Conservation (phyloP, 2,329 filamentous ascomycete species). For the Penicillium palitans region DNA sequence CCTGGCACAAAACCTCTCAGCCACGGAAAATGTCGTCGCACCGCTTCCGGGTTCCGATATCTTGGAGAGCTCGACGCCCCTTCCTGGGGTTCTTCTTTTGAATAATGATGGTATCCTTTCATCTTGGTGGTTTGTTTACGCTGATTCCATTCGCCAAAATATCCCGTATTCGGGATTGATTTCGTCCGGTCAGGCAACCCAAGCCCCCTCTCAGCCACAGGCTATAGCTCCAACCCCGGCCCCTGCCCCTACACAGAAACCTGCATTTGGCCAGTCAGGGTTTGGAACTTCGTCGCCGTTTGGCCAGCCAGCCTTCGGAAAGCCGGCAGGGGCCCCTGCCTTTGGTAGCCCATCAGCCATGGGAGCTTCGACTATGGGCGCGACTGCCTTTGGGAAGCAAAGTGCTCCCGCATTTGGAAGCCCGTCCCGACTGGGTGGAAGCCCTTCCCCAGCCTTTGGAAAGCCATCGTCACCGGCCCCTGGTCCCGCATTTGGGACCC, state of each 20-base stretch:
- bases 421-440: constrained; percentile 29
- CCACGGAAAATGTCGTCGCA: constrained; percentile 72
- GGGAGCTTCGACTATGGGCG: constrained; percentile 23
- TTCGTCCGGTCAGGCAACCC: constrained; percentile 21
- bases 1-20: constrained; percentile 78
- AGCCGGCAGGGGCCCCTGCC: constrained; percentile 25
- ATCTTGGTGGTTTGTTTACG: constrained; percentile 90
- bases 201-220: constrained; percentile 14
- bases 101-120: constrained; percentile 86
- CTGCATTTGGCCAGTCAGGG: constrained; percentile 29
- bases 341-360: constrained; percentile 29
- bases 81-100: constrained; percentile 80
- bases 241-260: constrained; percentile 18
- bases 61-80: constrained; percentile 72
- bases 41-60: constrained; percentile 79
- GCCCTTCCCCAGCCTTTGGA: constrained; percentile 30
- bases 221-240: constrained; percentile 12
- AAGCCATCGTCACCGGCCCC: constrained; percentile 32
- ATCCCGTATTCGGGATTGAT: constrained; percentile 71
- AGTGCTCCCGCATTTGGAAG: constrained; percentile 32
- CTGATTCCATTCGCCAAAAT: constrained; percentile 75
- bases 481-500: constrained; percentile 38
- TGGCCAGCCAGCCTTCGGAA: constrained; percentile 38
- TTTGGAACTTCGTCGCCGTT: constrained; percentile 23
- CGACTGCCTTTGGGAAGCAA: constrained; percentile 33